Percentiles rank a stretch among this genome's conserved stretches.
Conservation (phyloP, 2,329 filamentous ascomycete genomes). For the Onygenales sp. region DNA sequence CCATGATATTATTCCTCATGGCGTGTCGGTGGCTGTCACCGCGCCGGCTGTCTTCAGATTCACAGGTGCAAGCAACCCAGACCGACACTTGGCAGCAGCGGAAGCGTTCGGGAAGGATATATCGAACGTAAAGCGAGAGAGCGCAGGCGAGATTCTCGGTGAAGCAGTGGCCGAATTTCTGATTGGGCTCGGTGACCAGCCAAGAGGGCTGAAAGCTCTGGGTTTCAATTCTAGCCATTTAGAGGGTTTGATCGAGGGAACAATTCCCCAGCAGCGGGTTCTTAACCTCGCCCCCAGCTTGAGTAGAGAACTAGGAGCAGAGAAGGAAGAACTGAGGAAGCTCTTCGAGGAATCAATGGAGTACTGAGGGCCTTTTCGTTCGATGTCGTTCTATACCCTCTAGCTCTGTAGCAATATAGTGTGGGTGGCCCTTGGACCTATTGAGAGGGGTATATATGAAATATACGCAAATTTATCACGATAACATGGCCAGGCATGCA, state of each 20-base stretch:
- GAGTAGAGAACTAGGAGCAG: slow-evolving; percentile 56
- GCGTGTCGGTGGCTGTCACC: slow-evolving; percentile 88
- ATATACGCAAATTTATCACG: no score
- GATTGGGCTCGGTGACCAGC: slow-evolving; percentile 77
- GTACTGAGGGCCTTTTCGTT: slow-evolving; percentile 29
- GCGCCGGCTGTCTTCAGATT: slow-evolving; percentile 91
- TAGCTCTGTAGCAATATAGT: no score
- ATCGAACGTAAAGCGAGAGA: slow-evolving; percentile 76
- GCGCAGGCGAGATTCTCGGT: slow-evolving; percentile 75
- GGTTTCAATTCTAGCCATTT: slow-evolving; percentile 71
- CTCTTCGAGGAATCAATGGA: slow-evolving; percentile 58
- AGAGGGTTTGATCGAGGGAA: slow-evolving; percentile 81
- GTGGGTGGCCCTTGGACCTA: no score
- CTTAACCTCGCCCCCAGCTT: slow-evolving; percentile 83
- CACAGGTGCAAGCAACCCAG: slow-evolving; percentile 82
- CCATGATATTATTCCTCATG: slow-evolving; percentile 80
- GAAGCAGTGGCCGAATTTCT: slow-evolving; percentile 79
- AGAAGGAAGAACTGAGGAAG: slow-evolving; percentile 60
- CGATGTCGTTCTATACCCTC: background rate
- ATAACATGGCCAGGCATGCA: no score
- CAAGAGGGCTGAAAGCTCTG: slow-evolving; percentile 69
- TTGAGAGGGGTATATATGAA: no score
- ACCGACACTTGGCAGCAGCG: slow-evolving; percentile 80
- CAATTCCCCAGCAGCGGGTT: slow-evolving; percentile 82
- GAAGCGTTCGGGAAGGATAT: slow-evolving; percentile 88